Percentiles rank a stretch among this genome's conserved stretches.
Conservation (phyloP, 768 basidiomycete genomes). For the Lactarius sanguifluus region DNA sequence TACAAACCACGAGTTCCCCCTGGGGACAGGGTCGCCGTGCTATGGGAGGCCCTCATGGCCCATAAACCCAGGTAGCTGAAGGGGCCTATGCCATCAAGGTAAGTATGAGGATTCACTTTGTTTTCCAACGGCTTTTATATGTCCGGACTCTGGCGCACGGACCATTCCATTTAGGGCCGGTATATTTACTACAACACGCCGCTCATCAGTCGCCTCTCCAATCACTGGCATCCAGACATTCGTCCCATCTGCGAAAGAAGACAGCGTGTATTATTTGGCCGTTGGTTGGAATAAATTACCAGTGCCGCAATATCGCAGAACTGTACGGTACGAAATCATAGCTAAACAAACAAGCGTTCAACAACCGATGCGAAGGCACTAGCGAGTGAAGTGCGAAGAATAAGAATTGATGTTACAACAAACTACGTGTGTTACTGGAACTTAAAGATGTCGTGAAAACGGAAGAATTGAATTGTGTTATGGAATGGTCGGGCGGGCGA, state of each 20-base stretch:
- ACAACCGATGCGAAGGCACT: background rate
- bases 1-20: slow-evolving; percentile 33
- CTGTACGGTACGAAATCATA: background rate
- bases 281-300: background rate
- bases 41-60: slow-evolving; percentile 33
- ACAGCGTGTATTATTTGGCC: slow-evolving; percentile 16
- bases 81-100: slow-evolving; percentile 35
- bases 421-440: slow-evolving; percentile 4
- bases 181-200: background rate
- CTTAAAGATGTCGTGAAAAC: slow-evolving; percentile 1
- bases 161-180: slow-evolving; percentile 30
- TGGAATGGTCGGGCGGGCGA: background rate
- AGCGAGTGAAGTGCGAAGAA: background rate
- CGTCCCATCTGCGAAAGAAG: background rate
- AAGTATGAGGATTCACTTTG: slow-evolving; percentile 29
- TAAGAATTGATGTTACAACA: slow-evolving; percentile 19
- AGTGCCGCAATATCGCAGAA: slow-evolving; percentile 6
- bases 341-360: background rate
- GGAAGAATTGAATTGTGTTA: background rate
- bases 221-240: background rate
- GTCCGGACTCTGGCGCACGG: slow-evolving; percentile 23
- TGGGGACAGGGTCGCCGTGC: slow-evolving; percentile 35
- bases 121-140: slow-evolving; percentile 18
- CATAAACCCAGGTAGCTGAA: slow-evolving; percentile 34
- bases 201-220: background rate